phyloP scores from a whole-genome alignment of 257 asterid genomes.

The Solanum phureja region DNA sequence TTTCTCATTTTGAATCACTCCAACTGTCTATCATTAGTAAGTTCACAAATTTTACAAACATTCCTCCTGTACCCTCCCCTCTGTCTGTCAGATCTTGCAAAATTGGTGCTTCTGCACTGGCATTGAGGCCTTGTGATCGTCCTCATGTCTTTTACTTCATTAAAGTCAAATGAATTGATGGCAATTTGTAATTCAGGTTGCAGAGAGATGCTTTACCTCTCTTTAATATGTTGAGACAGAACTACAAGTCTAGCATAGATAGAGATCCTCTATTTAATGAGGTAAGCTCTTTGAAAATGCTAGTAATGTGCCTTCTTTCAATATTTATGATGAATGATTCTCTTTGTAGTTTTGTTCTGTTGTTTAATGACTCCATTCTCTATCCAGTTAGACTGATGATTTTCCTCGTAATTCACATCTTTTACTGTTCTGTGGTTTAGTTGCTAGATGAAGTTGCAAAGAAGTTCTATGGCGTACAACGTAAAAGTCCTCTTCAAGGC shows the following conservation, averaged over 20 bases:
- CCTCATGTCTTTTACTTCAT: not conserved
- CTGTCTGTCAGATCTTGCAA: not conserved
- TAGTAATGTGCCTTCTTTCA: not conserved
- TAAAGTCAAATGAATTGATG: not conserved
- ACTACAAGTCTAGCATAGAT: conserved; percentile 49
- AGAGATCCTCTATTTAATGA: conserved; percentile 65
- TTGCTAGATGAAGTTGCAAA: conserved; percentile 77
- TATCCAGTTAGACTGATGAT: not conserved
- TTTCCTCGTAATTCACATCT: not conserved
- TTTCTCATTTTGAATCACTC: not conserved
- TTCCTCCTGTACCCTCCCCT: not conserved
- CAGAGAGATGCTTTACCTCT: conserved; percentile 94
- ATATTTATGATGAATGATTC: not conserved
- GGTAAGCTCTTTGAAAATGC: conserved; percentile 24
- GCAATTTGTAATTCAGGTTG: conserved; percentile 41
- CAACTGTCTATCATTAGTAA: not conserved
- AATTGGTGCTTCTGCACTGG: not conserved
- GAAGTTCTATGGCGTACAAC: conserved; percentile 76
- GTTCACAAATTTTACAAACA: not conserved
- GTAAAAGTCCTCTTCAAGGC: conserved; percentile 76
- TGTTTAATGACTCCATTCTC: not conserved
- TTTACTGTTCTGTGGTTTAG: conserved; percentile 25
- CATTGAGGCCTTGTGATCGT: not conserved
- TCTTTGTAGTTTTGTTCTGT: not conserved
- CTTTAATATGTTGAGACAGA: conserved; percentile 74